Evolutionary conservation across 495 filamentous ascomycete genomes (phyloP).

Genomic region (Lentithecium fluviatile): DNA sequence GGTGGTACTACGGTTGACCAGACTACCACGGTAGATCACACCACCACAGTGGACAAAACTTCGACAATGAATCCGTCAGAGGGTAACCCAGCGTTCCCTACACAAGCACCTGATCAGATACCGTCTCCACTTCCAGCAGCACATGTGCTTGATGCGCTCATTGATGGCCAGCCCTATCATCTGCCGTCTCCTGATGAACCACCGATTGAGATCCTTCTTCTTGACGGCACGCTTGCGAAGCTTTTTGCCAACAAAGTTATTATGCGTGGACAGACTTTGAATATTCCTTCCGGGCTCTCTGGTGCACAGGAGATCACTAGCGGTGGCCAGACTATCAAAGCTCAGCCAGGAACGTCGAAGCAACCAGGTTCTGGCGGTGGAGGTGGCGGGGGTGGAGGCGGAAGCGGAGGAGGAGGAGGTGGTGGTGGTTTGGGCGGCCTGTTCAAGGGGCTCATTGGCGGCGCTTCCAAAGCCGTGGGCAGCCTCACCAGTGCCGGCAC

Average conservation of each 20-base stretch:
- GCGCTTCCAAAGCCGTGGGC: background rate
- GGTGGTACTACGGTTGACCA: too few species aligned
- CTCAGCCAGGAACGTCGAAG: constrained; percentile 4
- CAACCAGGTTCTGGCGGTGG: background rate
- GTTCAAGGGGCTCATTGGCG: background rate
- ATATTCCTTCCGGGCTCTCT: constrained; percentile 1
- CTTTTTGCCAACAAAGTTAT: constrained; percentile 5
- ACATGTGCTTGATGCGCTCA: constrained; percentile 1
- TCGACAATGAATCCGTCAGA: too few species aligned
- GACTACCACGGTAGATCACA: too few species aligned
- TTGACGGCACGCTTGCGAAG: constrained; percentile 2
- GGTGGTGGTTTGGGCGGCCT: background rate
- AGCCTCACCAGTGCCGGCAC: background rate
- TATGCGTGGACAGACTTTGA: constrained; percentile 8
- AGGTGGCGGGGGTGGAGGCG: too few species aligned
- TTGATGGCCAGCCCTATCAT: constrained; percentile 9
- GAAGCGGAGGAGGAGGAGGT: background rate
- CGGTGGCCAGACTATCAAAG: constrained; percentile 7
- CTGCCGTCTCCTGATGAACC: constrained; percentile 5
- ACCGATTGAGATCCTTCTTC: constrained; percentile 7
- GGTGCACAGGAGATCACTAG: constrained; percentile 5
- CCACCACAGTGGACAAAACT: too few species aligned
- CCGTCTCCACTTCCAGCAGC: background rate
- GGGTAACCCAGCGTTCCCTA: background rate
- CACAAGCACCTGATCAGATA: background rate